Base-by-base conservation (phyloP, 2,329 filamentous ascomycete species). In the Fusarium sp. region DNA sequence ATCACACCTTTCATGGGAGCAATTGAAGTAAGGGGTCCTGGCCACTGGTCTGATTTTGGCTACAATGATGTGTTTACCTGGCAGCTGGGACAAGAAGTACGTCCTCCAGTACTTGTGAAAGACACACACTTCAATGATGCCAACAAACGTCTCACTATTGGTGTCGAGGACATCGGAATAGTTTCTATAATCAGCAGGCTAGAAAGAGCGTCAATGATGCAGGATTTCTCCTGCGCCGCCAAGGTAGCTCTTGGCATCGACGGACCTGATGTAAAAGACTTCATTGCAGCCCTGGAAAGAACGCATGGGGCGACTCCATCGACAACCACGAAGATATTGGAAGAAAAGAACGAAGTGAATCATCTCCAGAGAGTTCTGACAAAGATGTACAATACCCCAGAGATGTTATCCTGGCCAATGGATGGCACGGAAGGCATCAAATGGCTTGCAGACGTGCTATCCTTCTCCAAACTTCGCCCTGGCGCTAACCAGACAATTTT, bases 71-170 rank as follows among this genome's bases (percentile, higher is more conserved):
- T 60, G 14, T 33, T 38, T 3, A 60, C 50, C 3, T 57, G 33
- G 50, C n/a, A 33, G 4, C 12, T 60, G 6, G 38, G 9, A 10
- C 15, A 45, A 6, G 58, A 60, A 17, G 42, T 7, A 18, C 2
- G 0, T 3, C 40, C 40, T 3, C 58, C 50, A 4, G 5, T 1
- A 3, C 2, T 45, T 1, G 9, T 7, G 1, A n/a, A 10, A 1
- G 7, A 57, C 9, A 27, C 17, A 17, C 14, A 2, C 2, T 20
- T 57, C 4, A 2, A 60, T 7, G 7, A 12, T 18, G 1, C 17
- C 1, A 14, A 33, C 0, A 4, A 38, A 0, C n/a, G 42, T 6
- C 5, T 57, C 8, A 20, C 50, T 6, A 1, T 60, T 3, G 12
- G 14, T 0, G 3, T 58, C 2, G 5, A 38, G 15, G 23, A 44